These are phyloP conservation scores for Adansonia madagascariensis DNA, from an alignment of 441 rosid genomes.

Conservation along the genomic window DNA sequence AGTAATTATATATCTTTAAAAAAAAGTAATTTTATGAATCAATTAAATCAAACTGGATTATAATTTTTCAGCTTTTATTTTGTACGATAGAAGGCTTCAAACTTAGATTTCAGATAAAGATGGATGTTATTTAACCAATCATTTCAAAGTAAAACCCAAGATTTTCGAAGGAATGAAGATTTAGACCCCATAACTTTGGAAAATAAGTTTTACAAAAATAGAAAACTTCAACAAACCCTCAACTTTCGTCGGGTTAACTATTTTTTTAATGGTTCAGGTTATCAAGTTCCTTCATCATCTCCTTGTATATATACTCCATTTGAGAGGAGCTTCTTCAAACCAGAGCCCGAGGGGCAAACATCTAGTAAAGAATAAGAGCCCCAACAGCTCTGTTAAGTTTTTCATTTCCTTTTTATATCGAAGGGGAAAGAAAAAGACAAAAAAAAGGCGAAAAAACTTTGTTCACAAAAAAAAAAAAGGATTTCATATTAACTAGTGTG, in stretches of 20 bases:
- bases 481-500: neutral
- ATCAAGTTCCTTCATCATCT: neutral
- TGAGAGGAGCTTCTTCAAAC: constrained; percentile 3
- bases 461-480: neutral
- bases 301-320: constrained; percentile 11
- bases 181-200: neutral
- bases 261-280: neutral
- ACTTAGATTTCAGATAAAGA: neutral
- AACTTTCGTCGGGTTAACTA: neutral
- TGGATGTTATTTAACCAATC: too few relatives aligned
- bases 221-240: neutral
- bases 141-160: neutral
- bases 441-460: neutral
- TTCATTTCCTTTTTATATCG: neutral
- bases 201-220: neutral
- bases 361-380: constrained; percentile 7
- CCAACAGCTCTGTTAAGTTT: constrained; percentile 6
- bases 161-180: neutral
- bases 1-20: too few relatives aligned
- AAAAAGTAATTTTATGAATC: too few relatives aligned
- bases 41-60: too few relatives aligned
- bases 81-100: neutral
- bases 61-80: too few relatives aligned
- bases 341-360: constrained; percentile 24
- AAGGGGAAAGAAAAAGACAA: neutral